phyloP scores from a whole-genome alignment of 2,329 filamentous ascomycete species.

The Claviceps pazoutovae region DNA sequence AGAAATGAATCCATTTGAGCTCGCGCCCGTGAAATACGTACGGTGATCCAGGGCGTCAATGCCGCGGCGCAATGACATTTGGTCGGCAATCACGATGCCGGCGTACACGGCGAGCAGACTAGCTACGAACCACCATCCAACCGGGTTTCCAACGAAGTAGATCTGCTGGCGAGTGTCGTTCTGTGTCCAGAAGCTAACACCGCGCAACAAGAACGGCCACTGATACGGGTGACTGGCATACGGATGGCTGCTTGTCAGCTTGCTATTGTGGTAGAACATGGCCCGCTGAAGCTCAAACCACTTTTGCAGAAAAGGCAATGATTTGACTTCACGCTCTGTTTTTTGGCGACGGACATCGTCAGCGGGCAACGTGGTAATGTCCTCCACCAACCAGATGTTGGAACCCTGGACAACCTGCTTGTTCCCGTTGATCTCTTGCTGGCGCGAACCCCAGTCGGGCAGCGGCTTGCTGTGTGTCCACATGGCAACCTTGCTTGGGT shows the following conservation, averaged over 20 bases:
- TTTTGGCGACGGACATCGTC: constrained; percentile 63
- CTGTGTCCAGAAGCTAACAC: constrained; percentile 98
- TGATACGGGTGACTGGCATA: constrained; percentile 91
- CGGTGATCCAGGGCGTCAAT: constrained; percentile 86
- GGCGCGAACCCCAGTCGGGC: constrained; percentile 95
- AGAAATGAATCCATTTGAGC: not conserved
- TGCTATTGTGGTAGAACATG: constrained; percentile 99
- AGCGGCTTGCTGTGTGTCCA: constrained; percentile 93
- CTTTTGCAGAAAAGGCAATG: constrained; percentile 77
- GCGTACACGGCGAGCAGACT: constrained; percentile 85
- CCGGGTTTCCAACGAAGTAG: constrained; percentile 92
- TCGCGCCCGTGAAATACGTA: constrained; percentile 37
- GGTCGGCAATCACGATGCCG: constrained; percentile 83
- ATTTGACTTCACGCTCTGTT: constrained; percentile 66
- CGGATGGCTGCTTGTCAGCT: constrained; percentile 89
- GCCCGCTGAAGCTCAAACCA: constrained; percentile 93
- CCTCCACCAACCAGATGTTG: constrained; percentile 90
- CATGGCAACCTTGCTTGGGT: constrained; percentile 93
- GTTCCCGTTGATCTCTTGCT: constrained; percentile 98
- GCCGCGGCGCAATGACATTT: constrained; percentile 82
- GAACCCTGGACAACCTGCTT: constrained; percentile 83
- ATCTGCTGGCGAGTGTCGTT: constrained; percentile 92
- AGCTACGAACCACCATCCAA: constrained; percentile 95
- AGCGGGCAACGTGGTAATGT: constrained; percentile 63
- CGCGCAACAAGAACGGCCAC: constrained; percentile 93